These are phyloP conservation scores for Rhodotorula glutinis DNA, from an alignment of 1,284 basidiomycete genomes.

Conservation along the genomic window DNA sequence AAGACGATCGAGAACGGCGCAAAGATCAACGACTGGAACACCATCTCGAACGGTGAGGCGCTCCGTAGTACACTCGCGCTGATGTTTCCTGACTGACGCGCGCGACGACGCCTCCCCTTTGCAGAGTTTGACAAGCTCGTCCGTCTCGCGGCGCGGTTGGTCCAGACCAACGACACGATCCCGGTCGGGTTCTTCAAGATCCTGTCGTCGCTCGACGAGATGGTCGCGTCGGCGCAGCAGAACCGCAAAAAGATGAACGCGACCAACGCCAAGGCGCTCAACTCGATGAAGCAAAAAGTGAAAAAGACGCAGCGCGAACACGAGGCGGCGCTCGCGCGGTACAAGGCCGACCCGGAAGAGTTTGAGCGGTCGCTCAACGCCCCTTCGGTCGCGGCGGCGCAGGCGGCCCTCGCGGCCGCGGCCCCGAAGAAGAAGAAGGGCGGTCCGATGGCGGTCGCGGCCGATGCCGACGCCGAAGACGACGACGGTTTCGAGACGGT, in stretches of 20 bases:
- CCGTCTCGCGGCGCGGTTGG: slow-evolving; percentile 74
- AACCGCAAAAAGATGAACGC: slow-evolving; percentile 96
- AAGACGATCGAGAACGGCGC: slow-evolving; percentile 90
- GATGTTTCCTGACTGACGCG: too few species aligned
- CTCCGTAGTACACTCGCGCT: background rate
- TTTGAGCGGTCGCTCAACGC: slow-evolving; percentile 72
- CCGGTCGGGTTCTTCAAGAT: slow-evolving; percentile 83
- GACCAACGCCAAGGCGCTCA: slow-evolving; percentile 87
- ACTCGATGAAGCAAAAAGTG: slow-evolving; percentile 94
- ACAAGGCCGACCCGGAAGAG: slow-evolving; percentile 75
- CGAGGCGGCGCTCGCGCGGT: slow-evolving; percentile 74
- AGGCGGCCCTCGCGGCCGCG: slow-evolving; percentile 44
- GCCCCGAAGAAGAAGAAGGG: slow-evolving; percentile 50
- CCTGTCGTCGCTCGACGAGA: slow-evolving; percentile 71
- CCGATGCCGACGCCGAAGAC: slow-evolving; percentile 58
- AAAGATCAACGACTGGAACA: slow-evolving; percentile 96
- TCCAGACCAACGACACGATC: slow-evolving; percentile 70
- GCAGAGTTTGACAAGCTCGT: slow-evolving; percentile 93
- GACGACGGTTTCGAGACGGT: slow-evolving; percentile 85
- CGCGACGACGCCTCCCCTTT: too few species aligned
- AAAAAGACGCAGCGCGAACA: slow-evolving; percentile 88
- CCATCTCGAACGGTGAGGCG: slow-evolving; percentile 72
- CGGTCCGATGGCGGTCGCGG: slow-evolving; percentile 46
- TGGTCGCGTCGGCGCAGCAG: slow-evolving; percentile 65
- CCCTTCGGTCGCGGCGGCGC: slow-evolving; percentile 52